Evolutionary conservation across 1,284 basidiomycete genomes (phyloP), one percentile per base, ranked within the genome.

Genomic region (Austroboletus olivaceoglutinosus): DNA sequence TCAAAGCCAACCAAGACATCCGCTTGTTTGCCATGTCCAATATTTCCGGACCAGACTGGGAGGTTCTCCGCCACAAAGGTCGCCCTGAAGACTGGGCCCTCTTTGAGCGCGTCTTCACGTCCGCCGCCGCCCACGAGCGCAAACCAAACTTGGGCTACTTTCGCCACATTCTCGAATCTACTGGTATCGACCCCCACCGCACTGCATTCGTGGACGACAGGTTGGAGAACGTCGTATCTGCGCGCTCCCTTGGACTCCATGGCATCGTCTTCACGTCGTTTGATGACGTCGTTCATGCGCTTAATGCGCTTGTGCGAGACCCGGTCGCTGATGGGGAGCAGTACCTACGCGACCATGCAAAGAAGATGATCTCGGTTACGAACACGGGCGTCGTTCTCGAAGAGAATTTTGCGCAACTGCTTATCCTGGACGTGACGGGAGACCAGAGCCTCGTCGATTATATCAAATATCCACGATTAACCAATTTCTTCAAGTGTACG

Each of bases 71-170:
- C 7, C 43, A 36, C 37, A 60, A 50, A 22, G 57, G 36, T 12
- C 22, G 29, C 2, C 38, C 50, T 1, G 44, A 55, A 42, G 57
- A 62, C 16, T 64, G 62, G 59, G 54, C 54, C 0, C 60, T 64
- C 21, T 64, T 64, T 43, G 62, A 61, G 13, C 22, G 9, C 13
- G 21, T 64, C 30, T 64, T 60, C 43, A 60, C 57, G 10, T 64
- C 62, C 22, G 59, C 59, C 5, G 48, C 13, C 0, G 59, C 44
- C 0, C 49, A 21, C 8, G 62, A 64, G 36, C 60, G 60, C 31
- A 60, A 64, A 22, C 62, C 62, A 0, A 60, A 62, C 25, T 51
- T 61, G 6, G 57, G 60, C n/a, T 64, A 39, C 36, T 64, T 62
- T 9, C 49, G 42, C 6, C 54, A 60, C 0, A 57, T 60, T 7